A percentile compares a stretch with the other conserved stretches of the same genome.
These are phyloP conservation scores for Choiromyces venosus DNA, from an alignment of 495 filamentous ascomycete species.

Conservation along the genomic window DNA sequence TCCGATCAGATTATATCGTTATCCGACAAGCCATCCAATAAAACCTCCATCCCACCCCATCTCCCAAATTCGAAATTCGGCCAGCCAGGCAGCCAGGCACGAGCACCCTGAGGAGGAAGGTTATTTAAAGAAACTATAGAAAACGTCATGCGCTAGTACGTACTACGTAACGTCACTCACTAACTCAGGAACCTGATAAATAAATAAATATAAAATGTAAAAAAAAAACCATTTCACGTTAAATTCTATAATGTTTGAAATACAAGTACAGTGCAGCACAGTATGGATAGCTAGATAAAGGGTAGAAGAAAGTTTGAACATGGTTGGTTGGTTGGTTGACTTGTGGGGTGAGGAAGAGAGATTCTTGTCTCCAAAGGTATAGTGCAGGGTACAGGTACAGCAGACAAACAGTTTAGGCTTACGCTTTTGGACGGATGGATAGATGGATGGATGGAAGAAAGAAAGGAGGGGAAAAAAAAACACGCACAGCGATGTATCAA, in stretches of 20 bases:
- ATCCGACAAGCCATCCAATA: too few species aligned
- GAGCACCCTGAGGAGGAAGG: too few species aligned
- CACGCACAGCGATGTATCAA: background rate
- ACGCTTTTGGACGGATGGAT: background rate
- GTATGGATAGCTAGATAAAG: background rate
- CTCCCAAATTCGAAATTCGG: too few species aligned
- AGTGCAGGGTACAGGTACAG: background rate
- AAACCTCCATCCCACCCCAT: too few species aligned
- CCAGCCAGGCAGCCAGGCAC: too few species aligned
- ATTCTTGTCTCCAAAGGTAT: background rate
- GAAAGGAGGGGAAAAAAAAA: slow-evolving; percentile 13
- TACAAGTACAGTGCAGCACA: too few species aligned
- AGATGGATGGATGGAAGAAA: background rate
- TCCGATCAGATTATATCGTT: too few species aligned
- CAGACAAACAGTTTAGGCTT: background rate
- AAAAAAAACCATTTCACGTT: background rate
- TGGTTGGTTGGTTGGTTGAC: background rate
- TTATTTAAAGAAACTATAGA: too few species aligned
- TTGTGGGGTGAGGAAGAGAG: background rate
- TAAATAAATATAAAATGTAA: too few species aligned
- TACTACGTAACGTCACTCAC: background rate
- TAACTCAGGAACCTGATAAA: background rate
- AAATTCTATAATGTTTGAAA: background rate
- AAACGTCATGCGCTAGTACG: too few species aligned
- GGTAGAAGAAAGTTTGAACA: background rate